Conservation (phyloP, 495 filamentous ascomycete genomes). For the Aspergillus taichungensis region DNA sequence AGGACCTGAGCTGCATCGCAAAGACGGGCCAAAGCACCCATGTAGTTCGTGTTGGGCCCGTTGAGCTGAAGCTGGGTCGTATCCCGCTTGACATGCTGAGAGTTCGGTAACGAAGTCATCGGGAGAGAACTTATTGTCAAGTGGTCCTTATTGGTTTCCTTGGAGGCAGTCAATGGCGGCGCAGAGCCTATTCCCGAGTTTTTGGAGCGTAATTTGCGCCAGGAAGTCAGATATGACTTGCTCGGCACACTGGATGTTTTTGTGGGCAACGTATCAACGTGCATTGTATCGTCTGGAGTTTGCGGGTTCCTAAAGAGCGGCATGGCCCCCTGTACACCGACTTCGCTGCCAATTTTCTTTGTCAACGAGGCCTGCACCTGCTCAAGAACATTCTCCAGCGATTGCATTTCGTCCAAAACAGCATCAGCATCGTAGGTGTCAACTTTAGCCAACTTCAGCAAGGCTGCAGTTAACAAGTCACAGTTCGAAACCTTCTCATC, state of each 20-base stretch:
- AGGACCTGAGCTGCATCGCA: conserved; percentile 92
- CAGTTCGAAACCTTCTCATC: conserved; percentile 96
- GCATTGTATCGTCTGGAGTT: conserved; percentile 31
- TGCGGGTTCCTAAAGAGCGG: conserved; percentile 59
- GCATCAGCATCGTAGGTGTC: conserved; percentile 86
- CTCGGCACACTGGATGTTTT: conserved; percentile 50
- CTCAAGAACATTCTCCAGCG: conserved; percentile 80
- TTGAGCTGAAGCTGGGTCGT: conserved; percentile 58
- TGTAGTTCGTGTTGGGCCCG: conserved; percentile 83
- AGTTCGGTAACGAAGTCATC: conserved; percentile 61
- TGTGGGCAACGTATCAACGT: conserved; percentile 31
- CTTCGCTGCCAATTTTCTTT: conserved; percentile 84
- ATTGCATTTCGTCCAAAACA: conserved; percentile 90
- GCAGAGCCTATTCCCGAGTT: conserved; percentile 53
- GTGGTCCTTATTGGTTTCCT: conserved; percentile 50
- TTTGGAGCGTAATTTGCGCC: conserved; percentile 84
- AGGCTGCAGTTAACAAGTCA: conserved; percentile 82
- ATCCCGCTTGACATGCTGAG: conserved; percentile 57
- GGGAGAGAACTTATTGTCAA: conserved; percentile 64
- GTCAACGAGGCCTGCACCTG: conserved; percentile 65
- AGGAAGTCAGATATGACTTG: conserved; percentile 62
- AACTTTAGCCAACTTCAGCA: conserved; percentile 72
- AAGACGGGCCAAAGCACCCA: conserved; percentile 79
- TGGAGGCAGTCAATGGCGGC: conserved; percentile 20
- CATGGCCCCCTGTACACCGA: conserved; percentile 65